Base-by-base conservation (phyloP, 1,284 basidiomycete genomes). In the Microbotryomycetes sp. region DNA sequence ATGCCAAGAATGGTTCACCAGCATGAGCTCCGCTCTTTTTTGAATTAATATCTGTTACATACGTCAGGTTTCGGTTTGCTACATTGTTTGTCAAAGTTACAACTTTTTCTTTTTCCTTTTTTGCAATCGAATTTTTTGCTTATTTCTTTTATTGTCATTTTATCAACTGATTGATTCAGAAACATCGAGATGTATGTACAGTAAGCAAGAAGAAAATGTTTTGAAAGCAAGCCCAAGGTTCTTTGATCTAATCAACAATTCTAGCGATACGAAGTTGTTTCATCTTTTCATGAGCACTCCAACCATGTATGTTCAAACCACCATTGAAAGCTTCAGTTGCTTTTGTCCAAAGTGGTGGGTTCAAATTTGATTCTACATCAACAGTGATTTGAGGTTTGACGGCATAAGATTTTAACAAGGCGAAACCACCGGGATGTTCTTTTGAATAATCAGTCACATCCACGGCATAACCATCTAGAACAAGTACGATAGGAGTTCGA, bases 311-410 rank as follows among this genome's bases (percentile, higher is more conserved):
- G 72, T 89, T 89, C 71, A 87, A 75, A 15, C 86, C 86, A 15
- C 86, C 86, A 57, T 81, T 77, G 75, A 87, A 88, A 2, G 86
- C 84, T 79, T 80, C 81, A 15, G 80, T 80, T 0, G 84, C 83
- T 60, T 86, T 81, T 62, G 74, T 77, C 69, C 75, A 74, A 46
- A 62, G 59, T 6, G 60, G 58, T 55, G 67, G 72, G 56, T 49
- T 29, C 58, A 67, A 60, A 28, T 57, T 26, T n/a, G n/a, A n/a
- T n/a, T n/a, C n/a, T n/a, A n/a, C n/a, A 23, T 23, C 49, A 31
- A 54, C 26, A 2, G 23, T 14, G 19, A 47, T 55, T 22, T 16
- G 47, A 3, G 57, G 62, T n/a, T 66, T 68, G 3, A 80, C 64
- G 7, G 81, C 76, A 69, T 81, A 84, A 59, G 76, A 76, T 6